Evolutionary conservation across 164 flowering plant species (phyloP).

Genomic region (Akebia trifoliata): DNA sequence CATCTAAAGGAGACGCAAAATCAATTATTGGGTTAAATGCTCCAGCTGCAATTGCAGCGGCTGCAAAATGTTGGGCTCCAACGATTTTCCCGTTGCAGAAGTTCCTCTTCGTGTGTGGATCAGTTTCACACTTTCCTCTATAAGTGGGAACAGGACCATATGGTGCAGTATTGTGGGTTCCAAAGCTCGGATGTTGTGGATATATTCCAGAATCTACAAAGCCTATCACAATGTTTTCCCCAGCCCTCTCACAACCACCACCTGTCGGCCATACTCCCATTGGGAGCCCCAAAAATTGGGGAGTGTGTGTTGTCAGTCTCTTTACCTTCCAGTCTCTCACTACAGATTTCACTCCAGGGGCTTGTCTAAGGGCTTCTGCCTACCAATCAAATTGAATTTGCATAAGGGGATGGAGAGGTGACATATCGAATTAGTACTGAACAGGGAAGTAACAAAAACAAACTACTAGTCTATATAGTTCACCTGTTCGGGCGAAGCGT

Average conservation of each 20-base stretch:
- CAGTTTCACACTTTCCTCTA: slow-evolving; percentile 92
- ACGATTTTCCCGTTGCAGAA: slow-evolving; percentile 94
- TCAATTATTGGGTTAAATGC: slow-evolving; percentile 77
- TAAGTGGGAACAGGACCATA: slow-evolving; percentile 78
- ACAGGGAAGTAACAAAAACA: too few species aligned
- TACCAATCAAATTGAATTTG: slow-evolving; percentile 31
- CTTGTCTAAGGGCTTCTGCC: slow-evolving; percentile 77
- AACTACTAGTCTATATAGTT: slow-evolving; percentile 13
- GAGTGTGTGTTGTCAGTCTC: slow-evolving; percentile 92
- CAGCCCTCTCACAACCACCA: slow-evolving; percentile 91
- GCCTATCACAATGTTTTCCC: slow-evolving; percentile 92
- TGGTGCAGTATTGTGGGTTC: slow-evolving; percentile 52
- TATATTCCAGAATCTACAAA: slow-evolving; percentile 94
- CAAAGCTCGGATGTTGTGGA: slow-evolving; percentile 92
- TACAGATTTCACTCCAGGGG: slow-evolving; percentile 82
- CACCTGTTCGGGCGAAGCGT: slow-evolving; percentile 87
- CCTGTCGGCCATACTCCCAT: slow-evolving; percentile 99
- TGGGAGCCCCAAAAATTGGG: slow-evolving; percentile 96
- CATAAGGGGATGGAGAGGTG: slow-evolving; percentile 2
- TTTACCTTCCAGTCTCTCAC: slow-evolving; percentile 93
- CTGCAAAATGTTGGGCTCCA: slow-evolving; percentile 98
- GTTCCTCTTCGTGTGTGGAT: slow-evolving; percentile 56
- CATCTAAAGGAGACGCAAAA: slow-evolving; percentile 95
- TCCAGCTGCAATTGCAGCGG: slow-evolving; percentile 91
- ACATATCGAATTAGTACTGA: not conserved